phyloP scores from a whole-genome alignment of 192 early-diverging fungal genomes.

The Coemansia asiatica region DNA sequence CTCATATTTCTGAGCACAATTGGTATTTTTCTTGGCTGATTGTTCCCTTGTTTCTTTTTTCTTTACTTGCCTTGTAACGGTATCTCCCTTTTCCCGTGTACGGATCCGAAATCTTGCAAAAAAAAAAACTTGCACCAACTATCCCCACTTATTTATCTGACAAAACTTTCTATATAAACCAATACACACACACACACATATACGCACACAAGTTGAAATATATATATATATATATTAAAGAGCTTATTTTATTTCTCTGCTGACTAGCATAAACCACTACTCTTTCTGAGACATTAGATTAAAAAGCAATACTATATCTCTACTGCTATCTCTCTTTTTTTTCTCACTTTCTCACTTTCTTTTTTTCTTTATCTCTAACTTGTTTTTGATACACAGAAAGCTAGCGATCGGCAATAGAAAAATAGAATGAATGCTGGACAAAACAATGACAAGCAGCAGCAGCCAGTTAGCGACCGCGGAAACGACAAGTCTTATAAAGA shows the following conservation, averaged over 20 bases:
- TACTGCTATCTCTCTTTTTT: neutral
- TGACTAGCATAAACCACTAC: too few relatives aligned
- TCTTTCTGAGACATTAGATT: too few relatives aligned
- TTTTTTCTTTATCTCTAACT: constrained; percentile 6
- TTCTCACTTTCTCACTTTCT: constrained; percentile 11
- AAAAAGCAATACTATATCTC: too few relatives aligned
- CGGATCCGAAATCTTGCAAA: neutral
- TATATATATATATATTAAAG: too few relatives aligned
- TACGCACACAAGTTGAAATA: too few relatives aligned
- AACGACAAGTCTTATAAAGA: neutral
- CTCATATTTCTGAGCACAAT: neutral
- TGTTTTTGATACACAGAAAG: constrained; percentile 1
- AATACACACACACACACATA: too few relatives aligned
- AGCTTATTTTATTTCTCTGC: too few relatives aligned
- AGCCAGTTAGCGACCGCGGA: neutral
- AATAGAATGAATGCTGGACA: constrained; percentile 11
- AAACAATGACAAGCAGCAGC: neutral
- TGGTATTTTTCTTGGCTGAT: constrained; percentile 4
- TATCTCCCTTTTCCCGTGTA: constrained; percentile 6
- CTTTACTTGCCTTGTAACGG: neutral
- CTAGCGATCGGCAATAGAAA: constrained; percentile 3
- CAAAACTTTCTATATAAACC: neutral
- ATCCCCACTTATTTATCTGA: neutral
- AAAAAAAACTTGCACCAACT: too few relatives aligned
- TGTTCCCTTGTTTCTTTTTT: neutral